phyloP scores from a whole-genome alignment of 2,329 filamentous ascomycete species.

The Botrytis porri region DNA sequence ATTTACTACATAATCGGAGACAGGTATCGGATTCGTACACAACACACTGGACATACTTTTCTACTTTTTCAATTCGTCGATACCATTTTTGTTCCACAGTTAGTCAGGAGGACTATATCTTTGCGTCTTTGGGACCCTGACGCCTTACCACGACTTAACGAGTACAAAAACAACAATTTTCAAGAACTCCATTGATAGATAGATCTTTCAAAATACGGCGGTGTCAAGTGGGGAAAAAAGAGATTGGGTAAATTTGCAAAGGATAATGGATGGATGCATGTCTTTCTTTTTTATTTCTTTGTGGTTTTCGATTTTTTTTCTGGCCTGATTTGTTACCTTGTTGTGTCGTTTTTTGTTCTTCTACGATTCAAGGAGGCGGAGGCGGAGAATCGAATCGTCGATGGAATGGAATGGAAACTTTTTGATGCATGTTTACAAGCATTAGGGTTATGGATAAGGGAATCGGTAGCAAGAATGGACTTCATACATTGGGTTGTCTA shows the following conservation, averaged over 20 bases:
- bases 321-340: background rate
- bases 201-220: constrained; percentile 20
- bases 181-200: constrained; percentile 19
- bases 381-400: background rate
- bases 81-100: constrained; percentile 11
- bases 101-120: background rate
- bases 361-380: background rate
- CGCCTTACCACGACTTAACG: constrained; percentile 19
- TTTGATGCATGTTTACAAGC: constrained; percentile 6
- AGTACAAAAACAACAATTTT: constrained; percentile 12
- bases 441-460: background rate
- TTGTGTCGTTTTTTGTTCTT: constrained; percentile 2
- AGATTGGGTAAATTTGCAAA: constrained; percentile 22
- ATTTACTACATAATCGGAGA: constrained; percentile 20
- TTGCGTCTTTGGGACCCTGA: background rate
- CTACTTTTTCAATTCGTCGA: constrained; percentile 11
- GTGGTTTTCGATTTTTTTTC: constrained; percentile 8
- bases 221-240: constrained; percentile 25
- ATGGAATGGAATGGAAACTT: background rate
- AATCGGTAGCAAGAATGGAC: constrained; percentile 13
- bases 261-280: constrained; percentile 16
- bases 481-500: background rate
- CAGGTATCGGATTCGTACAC: constrained; percentile 13
- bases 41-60: constrained; percentile 18
- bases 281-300: constrained; percentile 5